A percentile compares a stretch with the other conserved stretches of the same genome.
These are phyloP conservation scores for Hanseniaspora vineae DNA, from an alignment of 805 yeast genomes.

Conservation along the genomic window DNA sequence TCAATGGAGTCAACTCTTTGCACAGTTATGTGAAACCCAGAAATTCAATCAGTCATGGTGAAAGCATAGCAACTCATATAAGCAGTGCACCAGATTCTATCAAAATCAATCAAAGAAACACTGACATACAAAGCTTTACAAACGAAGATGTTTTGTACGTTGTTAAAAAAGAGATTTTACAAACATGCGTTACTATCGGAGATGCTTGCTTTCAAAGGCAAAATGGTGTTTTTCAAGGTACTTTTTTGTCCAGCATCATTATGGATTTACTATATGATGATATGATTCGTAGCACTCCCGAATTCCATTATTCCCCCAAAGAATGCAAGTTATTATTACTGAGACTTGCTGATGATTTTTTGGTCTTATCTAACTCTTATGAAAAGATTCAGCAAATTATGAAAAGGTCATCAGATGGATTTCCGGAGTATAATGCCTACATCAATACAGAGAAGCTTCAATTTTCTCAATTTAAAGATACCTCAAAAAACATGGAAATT, in stretches of 20 bases:
- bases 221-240: slow-evolving; percentile 76
- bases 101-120: background rate
- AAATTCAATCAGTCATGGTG: background rate
- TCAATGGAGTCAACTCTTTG: background rate
- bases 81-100: background rate
- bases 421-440: slow-evolving; percentile 30
- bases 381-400: slow-evolving; percentile 21
- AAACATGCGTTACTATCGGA: slow-evolving; percentile 32
- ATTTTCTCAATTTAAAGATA: slow-evolving; percentile 6
- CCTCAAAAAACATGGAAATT: slow-evolving; percentile 9
- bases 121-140: slow-evolving; percentile 14
- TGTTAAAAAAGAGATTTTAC: slow-evolving; percentile 39
- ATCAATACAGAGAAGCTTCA: slow-evolving; percentile 30
- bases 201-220: slow-evolving; percentile 32
- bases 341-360: slow-evolving; percentile 76
- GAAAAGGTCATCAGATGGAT: slow-evolving; percentile 23
- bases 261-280: slow-evolving; percentile 65
- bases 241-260: slow-evolving; percentile 57
- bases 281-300: slow-evolving; percentile 28
- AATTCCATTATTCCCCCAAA: slow-evolving; percentile 16
- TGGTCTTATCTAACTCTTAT: slow-evolving; percentile 43
- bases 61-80: no score
- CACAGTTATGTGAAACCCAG: background rate
- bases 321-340: slow-evolving; percentile 29
- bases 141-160: slow-evolving; percentile 33